phyloP scores from a whole-genome alignment of 441 rosid species.

The Bocquillonia castaneifolia region DNA sequence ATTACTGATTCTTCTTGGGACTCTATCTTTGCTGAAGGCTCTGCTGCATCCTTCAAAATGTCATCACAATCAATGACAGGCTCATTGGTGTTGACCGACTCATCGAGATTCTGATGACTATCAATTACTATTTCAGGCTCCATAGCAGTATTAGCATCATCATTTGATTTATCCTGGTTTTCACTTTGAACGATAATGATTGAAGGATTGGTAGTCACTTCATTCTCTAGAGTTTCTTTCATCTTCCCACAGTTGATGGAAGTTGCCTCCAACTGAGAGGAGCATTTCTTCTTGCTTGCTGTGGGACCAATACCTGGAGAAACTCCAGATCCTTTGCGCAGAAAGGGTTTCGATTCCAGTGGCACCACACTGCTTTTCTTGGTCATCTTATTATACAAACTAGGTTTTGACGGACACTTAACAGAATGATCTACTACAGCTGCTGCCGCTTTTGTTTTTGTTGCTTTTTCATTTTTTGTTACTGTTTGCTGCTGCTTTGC shows the following conservation, averaged over 20 bases:
- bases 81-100: constrained; percentile 25
- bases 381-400: constrained; percentile 47
- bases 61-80: constrained; percentile 25
- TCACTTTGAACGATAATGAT: constrained; percentile 25
- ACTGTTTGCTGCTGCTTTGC: constrained; percentile 37
- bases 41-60: constrained; percentile 26
- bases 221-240: constrained; percentile 29
- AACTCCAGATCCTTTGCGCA: constrained; percentile 45
- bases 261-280: constrained; percentile 31
- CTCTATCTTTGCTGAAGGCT: constrained; percentile 19
- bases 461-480: constrained; percentile 33
- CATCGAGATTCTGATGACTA: constrained; percentile 27
- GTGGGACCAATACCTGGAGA: constrained; percentile 26
- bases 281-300: constrained; percentile 30
- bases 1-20: constrained; percentile 45
- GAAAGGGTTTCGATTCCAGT: constrained; percentile 50
- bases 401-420: constrained; percentile 38
- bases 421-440: constrained; percentile 33
- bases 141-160: constrained; percentile 21
- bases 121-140: constrained; percentile 31
- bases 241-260: constrained; percentile 26
- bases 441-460: constrained; percentile 32
- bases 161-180: constrained; percentile 26
- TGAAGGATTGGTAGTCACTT: constrained; percentile 30
- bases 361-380: constrained; percentile 64